Evolutionary conservation across 202 grass and related monocot species (phyloP).

Genomic region (Cymbopogon flexuosus): DNA sequence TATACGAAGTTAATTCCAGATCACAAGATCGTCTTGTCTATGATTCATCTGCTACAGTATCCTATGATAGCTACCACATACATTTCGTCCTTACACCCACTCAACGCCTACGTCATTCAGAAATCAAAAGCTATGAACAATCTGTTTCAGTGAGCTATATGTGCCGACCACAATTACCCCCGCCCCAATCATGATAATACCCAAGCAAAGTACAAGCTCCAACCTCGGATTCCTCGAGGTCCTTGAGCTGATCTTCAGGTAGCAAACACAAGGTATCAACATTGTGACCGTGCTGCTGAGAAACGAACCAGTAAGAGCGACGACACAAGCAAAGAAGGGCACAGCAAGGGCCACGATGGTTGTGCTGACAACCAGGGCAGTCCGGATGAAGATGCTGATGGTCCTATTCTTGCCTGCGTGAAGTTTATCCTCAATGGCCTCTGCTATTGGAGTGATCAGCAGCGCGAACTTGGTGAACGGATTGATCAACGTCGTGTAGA

Average conservation of each 20-base stretch:
- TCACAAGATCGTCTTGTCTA: neutral
- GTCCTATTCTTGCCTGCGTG: slow-evolving; percentile 30
- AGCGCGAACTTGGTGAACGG: slow-evolving; percentile 72
- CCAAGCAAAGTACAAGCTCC: slow-evolving; percentile 42
- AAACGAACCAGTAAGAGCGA: slow-evolving; percentile 61
- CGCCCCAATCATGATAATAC: slow-evolving; percentile 46
- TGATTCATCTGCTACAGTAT: neutral
- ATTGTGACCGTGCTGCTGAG: slow-evolving; percentile 67
- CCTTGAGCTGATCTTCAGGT: slow-evolving; percentile 64
- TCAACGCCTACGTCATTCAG: neutral
- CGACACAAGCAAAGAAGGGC: slow-evolving; percentile 61
- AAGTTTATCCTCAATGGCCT: slow-evolving; percentile 55
- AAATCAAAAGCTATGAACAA: slow-evolving; percentile 51
- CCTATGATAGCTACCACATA: neutral
- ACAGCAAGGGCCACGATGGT: slow-evolving; percentile 49
- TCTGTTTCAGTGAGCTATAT: slow-evolving; percentile 61
- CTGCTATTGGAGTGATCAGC: slow-evolving; percentile 56
- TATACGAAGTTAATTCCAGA: neutral
- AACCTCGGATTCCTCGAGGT: slow-evolving; percentile 35
- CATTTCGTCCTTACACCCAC: neutral
- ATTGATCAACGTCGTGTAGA: slow-evolving; percentile 77
- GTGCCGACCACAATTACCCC: slow-evolving; percentile 56
- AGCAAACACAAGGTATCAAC: slow-evolving; percentile 66
- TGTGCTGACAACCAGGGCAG: slow-evolving; percentile 57
- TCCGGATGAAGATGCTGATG: slow-evolving; percentile 37